Base-by-base conservation (phyloP, 768 basidiomycete species). In the Bullera alba region DNA sequence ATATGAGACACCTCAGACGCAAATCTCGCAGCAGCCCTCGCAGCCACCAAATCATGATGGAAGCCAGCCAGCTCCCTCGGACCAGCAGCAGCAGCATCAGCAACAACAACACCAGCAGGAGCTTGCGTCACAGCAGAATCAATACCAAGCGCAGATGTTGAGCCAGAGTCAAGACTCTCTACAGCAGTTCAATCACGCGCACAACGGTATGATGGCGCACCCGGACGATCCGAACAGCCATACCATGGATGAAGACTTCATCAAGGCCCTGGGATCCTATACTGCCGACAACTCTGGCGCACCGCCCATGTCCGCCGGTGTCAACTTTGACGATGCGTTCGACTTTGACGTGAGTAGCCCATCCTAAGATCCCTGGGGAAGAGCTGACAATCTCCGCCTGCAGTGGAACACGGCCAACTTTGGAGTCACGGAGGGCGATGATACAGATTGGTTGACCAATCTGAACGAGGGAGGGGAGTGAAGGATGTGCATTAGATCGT, bases 81-180 rank as follows among this genome's bases (percentile, higher is more conserved):
- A 35, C 26, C 46, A 22, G 15, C 29, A 37, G 21, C 48, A 44
- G 14, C 48, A 44, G 42, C 45, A 46, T 17, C 45, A 34, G 32
- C 32, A 34, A 34, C 32, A 34, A 34, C 10, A 8, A 34, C 32
- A 34, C 10, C n/a, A 44, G 0, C 38, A 27, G 14, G 42, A 51
- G 19, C 19, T 34, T 8, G 10, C 8, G 8, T n/a, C 8, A n/a
- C 32, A 34, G n/a, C 32, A 34, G 32, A 8, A 34, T n/a, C 32
- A 34, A n/a, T 8, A 34, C n/a, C 32, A n/a, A n/a, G 10, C 8
- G n/a, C 32, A 34, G n/a, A 8, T 8, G 8, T n/a, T 8, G 32
- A 8, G 8, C 10, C 10, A 34, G 32, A n/a, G 10, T 34, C 32
- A 34, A 34, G 10, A 34, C 8, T n/a, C 32, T n/a, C 8, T n/a